phyloP scores from a whole-genome alignment of 2,329 filamentous ascomycete genomes.

The Colletotrichum sp. region DNA sequence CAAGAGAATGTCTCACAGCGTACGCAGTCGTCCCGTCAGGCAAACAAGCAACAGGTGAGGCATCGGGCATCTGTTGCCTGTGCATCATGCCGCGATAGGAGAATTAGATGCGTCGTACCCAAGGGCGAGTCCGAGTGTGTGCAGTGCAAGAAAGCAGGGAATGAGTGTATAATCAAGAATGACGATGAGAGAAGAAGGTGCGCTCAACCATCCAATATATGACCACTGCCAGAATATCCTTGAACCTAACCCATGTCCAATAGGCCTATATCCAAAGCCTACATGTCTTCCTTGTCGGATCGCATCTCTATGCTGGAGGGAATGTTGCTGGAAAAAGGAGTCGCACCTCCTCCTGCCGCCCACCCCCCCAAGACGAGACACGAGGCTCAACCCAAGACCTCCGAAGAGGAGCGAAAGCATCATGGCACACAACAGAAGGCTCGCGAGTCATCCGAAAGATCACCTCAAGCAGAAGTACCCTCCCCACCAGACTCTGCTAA shows the following conservation, averaged over 20 bases:
- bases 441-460: not conserved
- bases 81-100: slow-evolving; percentile 54
- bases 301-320: slow-evolving; percentile 56
- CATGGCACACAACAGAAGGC: not conserved
- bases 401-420: slow-evolving; percentile 22
- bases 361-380: slow-evolving; percentile 59
- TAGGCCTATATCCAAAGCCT: slow-evolving; percentile 63
- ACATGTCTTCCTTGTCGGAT: slow-evolving; percentile 62
- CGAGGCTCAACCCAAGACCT: slow-evolving; percentile 30
- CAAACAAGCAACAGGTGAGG: slow-evolving; percentile 41
- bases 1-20: slow-evolving; percentile 41
- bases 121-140: slow-evolving; percentile 55
- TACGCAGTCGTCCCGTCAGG: slow-evolving; percentile 27
- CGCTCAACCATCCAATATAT: slow-evolving; percentile 18
- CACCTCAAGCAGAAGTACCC: slow-evolving; percentile 26
- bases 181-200: slow-evolving; percentile 62
- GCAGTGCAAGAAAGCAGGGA: slow-evolving; percentile 56
- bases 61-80: slow-evolving; percentile 61
- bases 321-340: slow-evolving; percentile 55
- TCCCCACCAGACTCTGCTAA: slow-evolving; percentile 37
- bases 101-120: slow-evolving; percentile 57
- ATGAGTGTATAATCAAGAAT: slow-evolving; percentile 61
- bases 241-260: not conserved
- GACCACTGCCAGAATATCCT: not conserved
- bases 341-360: slow-evolving; percentile 52